Percentiles rank a stretch among this genome's conserved stretches.
These are phyloP conservation scores for Monosporozyma siamensis DNA, from an alignment of 805 yeast genomes.

Conservation along the genomic window DNA sequence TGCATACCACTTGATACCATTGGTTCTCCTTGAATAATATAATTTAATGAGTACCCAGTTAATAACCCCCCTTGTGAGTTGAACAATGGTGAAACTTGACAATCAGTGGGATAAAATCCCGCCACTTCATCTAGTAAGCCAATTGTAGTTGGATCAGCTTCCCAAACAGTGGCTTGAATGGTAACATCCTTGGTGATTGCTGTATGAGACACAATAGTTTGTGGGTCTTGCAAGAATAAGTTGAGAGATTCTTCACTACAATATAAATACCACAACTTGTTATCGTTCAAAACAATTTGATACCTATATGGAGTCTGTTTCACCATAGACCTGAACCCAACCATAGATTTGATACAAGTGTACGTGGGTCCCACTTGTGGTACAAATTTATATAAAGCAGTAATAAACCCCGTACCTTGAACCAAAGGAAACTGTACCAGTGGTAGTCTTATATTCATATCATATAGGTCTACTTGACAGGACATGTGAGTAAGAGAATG, in stretches of 20 bases:
- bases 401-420: slow-evolving; percentile 77
- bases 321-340: slow-evolving; percentile 42
- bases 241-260: slow-evolving; percentile 6
- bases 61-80: too few relatives aligned
- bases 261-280: slow-evolving; percentile 34
- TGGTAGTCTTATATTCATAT: neutral
- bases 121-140: slow-evolving; percentile 42
- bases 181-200: slow-evolving; percentile 36
- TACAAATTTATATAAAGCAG: slow-evolving; percentile 40
- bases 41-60: slow-evolving; percentile 14
- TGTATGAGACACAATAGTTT: slow-evolving; percentile 15
- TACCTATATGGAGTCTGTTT: slow-evolving; percentile 34
- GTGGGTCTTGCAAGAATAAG: slow-evolving; percentile 10
- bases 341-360: slow-evolving; percentile 24
- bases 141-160: slow-evolving; percentile 15
- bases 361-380: neutral
- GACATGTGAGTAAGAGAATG: slow-evolving; percentile 13
- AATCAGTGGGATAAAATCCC: slow-evolving; percentile 49
- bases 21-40: slow-evolving; percentile 40
- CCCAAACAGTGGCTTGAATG: slow-evolving; percentile 52
- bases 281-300: slow-evolving; percentile 43
- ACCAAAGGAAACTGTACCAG: slow-evolving; percentile 49
- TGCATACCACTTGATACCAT: too few relatives aligned
- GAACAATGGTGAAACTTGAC: slow-evolving; percentile 36
- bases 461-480: neutral